Conservation (phyloP, 257 asterid genomes). For the Jacaranda mimosifolia region DNA sequence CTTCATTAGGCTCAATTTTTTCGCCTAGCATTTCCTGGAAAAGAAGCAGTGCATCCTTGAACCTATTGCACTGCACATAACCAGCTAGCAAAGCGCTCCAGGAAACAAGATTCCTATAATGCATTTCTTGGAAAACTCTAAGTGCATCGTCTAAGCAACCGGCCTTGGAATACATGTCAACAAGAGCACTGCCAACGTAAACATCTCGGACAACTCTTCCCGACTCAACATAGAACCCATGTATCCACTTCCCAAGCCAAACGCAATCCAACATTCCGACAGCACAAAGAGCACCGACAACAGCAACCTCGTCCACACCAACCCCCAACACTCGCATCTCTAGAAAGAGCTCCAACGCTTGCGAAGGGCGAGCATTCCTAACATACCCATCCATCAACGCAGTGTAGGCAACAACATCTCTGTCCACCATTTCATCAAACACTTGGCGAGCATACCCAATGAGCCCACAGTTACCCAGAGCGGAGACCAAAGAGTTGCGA, state of each 20-base stretch:
- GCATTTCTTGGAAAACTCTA: conserved; percentile 49
- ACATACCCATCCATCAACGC: conserved; percentile 58
- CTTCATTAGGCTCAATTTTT: conserved; percentile 47
- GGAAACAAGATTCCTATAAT: conserved; percentile 49
- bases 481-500: conserved; percentile 51
- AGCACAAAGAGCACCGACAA: conserved; percentile 56
- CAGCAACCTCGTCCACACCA: conserved; percentile 58
- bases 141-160: conserved; percentile 52
- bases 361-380: conserved; percentile 36
- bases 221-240: conserved; percentile 56
- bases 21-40: conserved; percentile 50
- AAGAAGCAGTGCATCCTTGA: conserved; percentile 42
- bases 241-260: conserved; percentile 63
- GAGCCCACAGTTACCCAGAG: conserved; percentile 36
- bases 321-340: conserved; percentile 50
- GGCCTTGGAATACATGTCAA: conserved; percentile 66
- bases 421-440: conserved; percentile 56
- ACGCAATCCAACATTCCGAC: conserved; percentile 45
- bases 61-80: conserved; percentile 43
- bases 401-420: conserved; percentile 56
- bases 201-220: conserved; percentile 57
- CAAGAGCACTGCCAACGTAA: conserved; percentile 53
- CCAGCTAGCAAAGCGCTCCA: conserved; percentile 64
- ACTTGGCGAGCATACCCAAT: conserved; percentile 45
- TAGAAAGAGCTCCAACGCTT: conserved; percentile 53